phyloP scores from a whole-genome alignment of 1,284 basidiomycete genomes.

The Leccinum holopus region DNA sequence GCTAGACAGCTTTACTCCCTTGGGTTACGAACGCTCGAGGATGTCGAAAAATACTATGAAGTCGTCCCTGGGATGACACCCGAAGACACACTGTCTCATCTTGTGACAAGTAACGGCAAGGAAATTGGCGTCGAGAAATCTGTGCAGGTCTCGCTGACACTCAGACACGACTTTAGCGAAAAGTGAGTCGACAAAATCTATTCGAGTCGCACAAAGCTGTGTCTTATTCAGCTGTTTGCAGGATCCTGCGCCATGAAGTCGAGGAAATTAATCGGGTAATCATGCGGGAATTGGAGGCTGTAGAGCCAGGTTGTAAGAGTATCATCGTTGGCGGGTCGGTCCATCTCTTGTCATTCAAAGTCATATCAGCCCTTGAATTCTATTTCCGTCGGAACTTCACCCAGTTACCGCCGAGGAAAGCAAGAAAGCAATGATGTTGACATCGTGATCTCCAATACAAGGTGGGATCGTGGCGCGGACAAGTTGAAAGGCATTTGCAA shows the following conservation, averaged over 20 bases:
- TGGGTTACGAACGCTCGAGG: constrained; percentile 58
- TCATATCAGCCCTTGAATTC: constrained; percentile 3
- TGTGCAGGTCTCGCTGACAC: constrained; percentile 50
- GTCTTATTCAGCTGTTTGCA: constrained; percentile 20
- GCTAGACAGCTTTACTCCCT: constrained; percentile 61
- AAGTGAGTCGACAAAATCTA: constrained; percentile 23
- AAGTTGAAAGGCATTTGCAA: constrained; percentile 52
- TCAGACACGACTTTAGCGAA: constrained; percentile 51
- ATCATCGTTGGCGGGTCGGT: constrained; percentile 72
- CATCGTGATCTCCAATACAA: constrained; percentile 71
- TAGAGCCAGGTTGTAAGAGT: constrained; percentile 61
- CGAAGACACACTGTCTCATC: constrained; percentile 8
- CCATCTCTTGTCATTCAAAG: not conserved
- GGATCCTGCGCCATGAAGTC: constrained; percentile 66
- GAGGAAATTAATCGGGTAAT: constrained; percentile 63
- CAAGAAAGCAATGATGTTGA: constrained; percentile 72
- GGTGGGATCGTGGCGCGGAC: constrained; percentile 40
- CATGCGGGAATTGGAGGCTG: constrained; percentile 51
- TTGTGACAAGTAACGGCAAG: constrained; percentile 9
- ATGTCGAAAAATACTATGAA: constrained; percentile 66
- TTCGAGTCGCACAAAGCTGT: not conserved
- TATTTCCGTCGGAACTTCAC: not conserved
- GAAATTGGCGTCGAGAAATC: constrained; percentile 31
- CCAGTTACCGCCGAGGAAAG: constrained; percentile 77
- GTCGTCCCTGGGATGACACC: constrained; percentile 28